These are phyloP conservation scores for Purpureocillium lavendulum DNA, from an alignment of 2,329 filamentous ascomycete species.

Conservation along the genomic window DNA sequence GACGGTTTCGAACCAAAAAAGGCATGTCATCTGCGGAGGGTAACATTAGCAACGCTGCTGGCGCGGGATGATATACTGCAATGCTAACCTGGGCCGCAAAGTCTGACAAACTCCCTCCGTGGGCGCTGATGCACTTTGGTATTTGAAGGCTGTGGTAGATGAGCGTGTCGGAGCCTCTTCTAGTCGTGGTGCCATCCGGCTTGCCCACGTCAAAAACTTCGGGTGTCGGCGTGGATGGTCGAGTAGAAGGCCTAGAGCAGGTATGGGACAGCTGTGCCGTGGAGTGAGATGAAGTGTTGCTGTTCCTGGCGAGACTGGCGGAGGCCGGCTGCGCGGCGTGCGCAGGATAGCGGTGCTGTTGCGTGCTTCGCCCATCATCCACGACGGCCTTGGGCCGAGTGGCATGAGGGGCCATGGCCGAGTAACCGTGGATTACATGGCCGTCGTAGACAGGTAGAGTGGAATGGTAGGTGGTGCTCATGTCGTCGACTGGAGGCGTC, in stretches of 20 bases:
- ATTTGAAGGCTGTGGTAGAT: constrained; percentile 59
- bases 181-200: constrained; percentile 22
- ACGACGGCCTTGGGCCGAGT: constrained; percentile 20
- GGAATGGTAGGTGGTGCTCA: constrained; percentile 45
- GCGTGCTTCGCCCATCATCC: constrained; percentile 23
- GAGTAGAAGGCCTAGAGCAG: constrained; percentile 23
- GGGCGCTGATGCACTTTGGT: constrained; percentile 65
- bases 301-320: constrained; percentile 9
- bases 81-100: constrained; percentile 69
- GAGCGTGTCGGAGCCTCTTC: constrained; percentile 34
- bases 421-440: constrained; percentile 34
- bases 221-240: constrained; percentile 28
- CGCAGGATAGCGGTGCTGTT: constrained; percentile 21
- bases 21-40: constrained; percentile 67
- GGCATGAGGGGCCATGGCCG: constrained; percentile 21
- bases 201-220: constrained; percentile 16
- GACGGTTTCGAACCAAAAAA: constrained; percentile 95
- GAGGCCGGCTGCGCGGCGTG: constrained; percentile 13
- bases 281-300: constrained; percentile 2
- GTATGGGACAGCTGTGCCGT: constrained; percentile 5
- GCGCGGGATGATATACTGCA: not conserved
- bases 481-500: constrained; percentile 43
- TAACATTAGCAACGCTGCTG: not conserved
- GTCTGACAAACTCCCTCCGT: constrained; percentile 68
- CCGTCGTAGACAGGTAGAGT: constrained; percentile 37